A percentile compares a stretch with the other conserved stretches of the same genome.
phyloP scores from a whole-genome alignment of 2,329 filamentous ascomycete species.

The Trichoderma arundinaceum region DNA sequence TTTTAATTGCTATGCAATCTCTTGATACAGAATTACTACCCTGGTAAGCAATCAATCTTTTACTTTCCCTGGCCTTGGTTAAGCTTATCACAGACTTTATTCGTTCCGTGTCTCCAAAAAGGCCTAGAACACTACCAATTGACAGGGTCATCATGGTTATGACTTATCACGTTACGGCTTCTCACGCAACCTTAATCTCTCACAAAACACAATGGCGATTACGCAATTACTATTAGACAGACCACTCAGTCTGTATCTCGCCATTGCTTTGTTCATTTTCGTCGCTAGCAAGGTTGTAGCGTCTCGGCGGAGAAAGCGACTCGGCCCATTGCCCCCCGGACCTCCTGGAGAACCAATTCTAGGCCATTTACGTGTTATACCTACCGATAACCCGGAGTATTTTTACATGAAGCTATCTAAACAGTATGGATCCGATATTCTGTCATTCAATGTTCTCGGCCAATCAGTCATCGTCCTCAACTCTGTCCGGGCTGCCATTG shows the following conservation, averaged over 20 bases:
- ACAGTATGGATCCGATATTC: constrained; percentile 57
- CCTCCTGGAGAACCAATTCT: constrained; percentile 48
- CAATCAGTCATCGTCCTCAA: constrained; percentile 52
- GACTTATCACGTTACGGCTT: neutral
- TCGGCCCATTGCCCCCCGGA: constrained; percentile 41
- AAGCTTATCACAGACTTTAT: neutral
- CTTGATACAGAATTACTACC: too few species aligned
- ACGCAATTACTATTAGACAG: constrained; percentile 18
- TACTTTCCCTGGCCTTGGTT: neutral
- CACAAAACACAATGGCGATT: constrained; percentile 24
- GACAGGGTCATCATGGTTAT: neutral
- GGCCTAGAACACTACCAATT: neutral
- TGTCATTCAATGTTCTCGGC: constrained; percentile 45
- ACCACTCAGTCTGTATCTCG: constrained; percentile 19
- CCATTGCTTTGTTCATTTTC: constrained; percentile 21
- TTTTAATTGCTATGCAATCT: too few species aligned
- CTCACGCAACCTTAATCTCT: neutral
- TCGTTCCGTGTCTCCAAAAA: neutral
- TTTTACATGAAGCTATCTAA: constrained; percentile 42
- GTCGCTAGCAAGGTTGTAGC: constrained; percentile 18
- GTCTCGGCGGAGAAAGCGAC: constrained; percentile 18
- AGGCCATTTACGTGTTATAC: constrained; percentile 53
- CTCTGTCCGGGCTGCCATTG: constrained; percentile 49
- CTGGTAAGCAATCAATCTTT: neutral
- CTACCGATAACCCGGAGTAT: constrained; percentile 42